A percentile compares a stretch with the other conserved stretches of the same genome.
phyloP scores from a whole-genome alignment of 2,329 filamentous ascomycete species.

The Nigrospora osmanthi region DNA sequence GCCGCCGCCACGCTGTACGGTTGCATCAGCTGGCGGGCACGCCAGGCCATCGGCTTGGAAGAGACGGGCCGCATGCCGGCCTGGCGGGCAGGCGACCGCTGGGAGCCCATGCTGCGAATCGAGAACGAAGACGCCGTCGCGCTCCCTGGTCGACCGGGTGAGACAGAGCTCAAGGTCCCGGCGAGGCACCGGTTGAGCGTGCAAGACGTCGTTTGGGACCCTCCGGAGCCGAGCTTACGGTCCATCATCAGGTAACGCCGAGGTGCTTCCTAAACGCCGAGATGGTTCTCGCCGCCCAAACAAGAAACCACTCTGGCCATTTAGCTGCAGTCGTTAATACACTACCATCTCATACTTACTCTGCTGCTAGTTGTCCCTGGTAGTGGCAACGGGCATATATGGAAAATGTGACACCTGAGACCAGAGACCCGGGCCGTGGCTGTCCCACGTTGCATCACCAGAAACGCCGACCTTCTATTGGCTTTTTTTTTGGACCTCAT shows the following conservation, averaged over 20 bases:
- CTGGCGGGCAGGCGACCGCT: conserved; percentile 9
- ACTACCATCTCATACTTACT: no score
- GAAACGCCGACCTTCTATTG: no score
- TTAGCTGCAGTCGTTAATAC: no score
- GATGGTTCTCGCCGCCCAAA: no score
- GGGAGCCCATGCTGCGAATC: conserved; percentile 18
- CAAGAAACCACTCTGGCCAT: no score
- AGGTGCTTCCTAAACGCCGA: no score
- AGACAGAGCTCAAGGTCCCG: conserved; percentile 10
- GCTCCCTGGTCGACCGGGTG: conserved; percentile 10
- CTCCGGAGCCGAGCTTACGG: conserved; percentile 20
- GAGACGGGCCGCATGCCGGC: background rate
- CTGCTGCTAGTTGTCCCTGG: no score
- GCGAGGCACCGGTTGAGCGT: conserved; percentile 19
- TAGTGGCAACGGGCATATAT: no score
- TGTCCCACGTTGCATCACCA: no score
- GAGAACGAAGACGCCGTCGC: conserved; percentile 12
- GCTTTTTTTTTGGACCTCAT: no score
- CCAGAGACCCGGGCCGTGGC: no score
- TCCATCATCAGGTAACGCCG: conserved; percentile 17
- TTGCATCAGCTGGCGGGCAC: conserved; percentile 27
- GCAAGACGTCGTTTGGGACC: conserved; percentile 30
- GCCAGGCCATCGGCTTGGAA: conserved; percentile 22
- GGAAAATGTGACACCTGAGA: no score
- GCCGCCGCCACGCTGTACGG: conserved; percentile 50